Conservation (phyloP, 768 basidiomycete species). For the Holtermannia corniformis region DNA sequence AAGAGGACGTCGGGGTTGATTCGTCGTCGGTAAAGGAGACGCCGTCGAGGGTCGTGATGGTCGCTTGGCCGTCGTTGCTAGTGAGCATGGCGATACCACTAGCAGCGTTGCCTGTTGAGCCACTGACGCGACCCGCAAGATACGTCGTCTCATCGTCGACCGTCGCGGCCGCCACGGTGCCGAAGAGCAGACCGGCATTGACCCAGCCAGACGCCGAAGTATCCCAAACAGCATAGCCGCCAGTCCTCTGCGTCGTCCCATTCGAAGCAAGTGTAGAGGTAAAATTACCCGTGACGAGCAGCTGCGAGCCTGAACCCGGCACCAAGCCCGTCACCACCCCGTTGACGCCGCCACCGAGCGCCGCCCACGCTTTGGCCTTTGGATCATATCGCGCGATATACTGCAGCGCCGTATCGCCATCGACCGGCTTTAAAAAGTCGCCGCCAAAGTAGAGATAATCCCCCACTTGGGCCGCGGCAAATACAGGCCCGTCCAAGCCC, state of each 20-base stretch:
- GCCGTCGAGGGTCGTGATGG: conserved; percentile 52
- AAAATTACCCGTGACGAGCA: conserved; percentile 71
- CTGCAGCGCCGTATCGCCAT: conserved; percentile 47
- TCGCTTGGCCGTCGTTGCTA: conserved; percentile 51
- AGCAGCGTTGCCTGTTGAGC: conserved; percentile 52
- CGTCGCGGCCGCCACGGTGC: conserved; percentile 31
- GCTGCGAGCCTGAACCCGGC: conserved; percentile 43
- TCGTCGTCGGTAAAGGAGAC: conserved; percentile 53
- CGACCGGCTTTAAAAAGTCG: conserved; percentile 60
- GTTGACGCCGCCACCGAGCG: conserved; percentile 64
- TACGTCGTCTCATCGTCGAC: conserved; percentile 52
- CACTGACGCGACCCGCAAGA: conserved; percentile 29
- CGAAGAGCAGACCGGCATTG: conserved; percentile 56
- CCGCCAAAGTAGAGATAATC: conserved; percentile 72
- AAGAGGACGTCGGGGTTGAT: conserved; percentile 35
- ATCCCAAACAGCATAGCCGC: conserved; percentile 72
- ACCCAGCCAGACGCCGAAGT: conserved; percentile 55
- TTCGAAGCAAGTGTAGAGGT: conserved; percentile 44
- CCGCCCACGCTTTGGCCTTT: conserved; percentile 54
- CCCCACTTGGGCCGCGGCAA: conserved; percentile 51
- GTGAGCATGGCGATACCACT: conserved; percentile 69
- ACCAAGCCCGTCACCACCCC: conserved; percentile 59
- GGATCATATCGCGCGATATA: conserved; percentile 67
- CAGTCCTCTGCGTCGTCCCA: conserved; percentile 40
- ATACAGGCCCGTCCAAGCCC: conserved; percentile 73